Base-by-base conservation (phyloP, 495 filamentous ascomycete species). In the Annulohypoxylon bovei region DNA sequence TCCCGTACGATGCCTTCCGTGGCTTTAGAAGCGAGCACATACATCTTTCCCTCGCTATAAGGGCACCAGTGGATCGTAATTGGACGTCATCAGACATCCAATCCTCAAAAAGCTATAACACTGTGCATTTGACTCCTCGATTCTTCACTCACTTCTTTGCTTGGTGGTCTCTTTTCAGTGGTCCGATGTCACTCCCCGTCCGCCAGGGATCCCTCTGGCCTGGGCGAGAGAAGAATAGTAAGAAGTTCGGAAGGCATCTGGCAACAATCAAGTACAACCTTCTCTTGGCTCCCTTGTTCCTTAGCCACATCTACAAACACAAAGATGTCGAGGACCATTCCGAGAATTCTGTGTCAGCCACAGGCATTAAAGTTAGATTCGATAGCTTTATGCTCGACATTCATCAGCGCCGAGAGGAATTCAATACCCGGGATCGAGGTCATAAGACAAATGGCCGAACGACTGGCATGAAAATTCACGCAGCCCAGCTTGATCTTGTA, bases 141-240 rank as follows among this genome's bases (percentile, higher is more conserved):
- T 97, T 98, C 84, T 99, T 99, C 77, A 97, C 94, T 1, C 95
- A 98, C 74, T 99, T 99, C 82, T 98, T 94, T 81, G 90, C 91
- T 71, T 99, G 95, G 95, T 98, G 94, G 95, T 92, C 91, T 9
- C 87, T 98, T 66, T 99, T 99, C 80, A 93, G 93, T 6, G 95
- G 95, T 0, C 91, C 92, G 12, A 94, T 99, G 90, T 95, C 95
- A 9, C 87, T 99, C 25, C 95, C 95, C 25, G 91, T 99, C 60
- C 91, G 95, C 0, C 95, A 99, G 79, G 95, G 95, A 7, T 85
- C 85, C 30, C 84, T 99, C 11, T 99, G 92, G 88, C 95, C 94
- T 12, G 94, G 93, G 7, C 82, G 91, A 50, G 94, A 97, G 52
- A 98, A 97, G 81, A 94, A 93, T 37, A 97, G 92, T 81, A 99